Conservation (phyloP, 75 land plant genomes). For the Pseudotsuga menziesii region DNA sequence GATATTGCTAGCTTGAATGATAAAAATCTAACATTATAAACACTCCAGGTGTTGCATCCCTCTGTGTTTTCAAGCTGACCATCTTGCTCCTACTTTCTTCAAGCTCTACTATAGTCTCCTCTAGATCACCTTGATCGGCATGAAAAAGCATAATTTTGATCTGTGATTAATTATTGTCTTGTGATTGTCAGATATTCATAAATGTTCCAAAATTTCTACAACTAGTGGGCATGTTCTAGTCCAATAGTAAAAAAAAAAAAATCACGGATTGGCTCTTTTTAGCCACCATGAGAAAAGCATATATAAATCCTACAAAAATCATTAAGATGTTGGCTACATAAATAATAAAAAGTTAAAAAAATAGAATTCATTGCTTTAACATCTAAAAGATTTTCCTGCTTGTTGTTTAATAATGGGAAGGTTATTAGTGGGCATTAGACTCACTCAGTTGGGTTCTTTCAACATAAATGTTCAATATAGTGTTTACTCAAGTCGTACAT, state of each 20-base stretch:
- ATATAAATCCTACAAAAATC: not conserved
- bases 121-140: slow-evolving; percentile 65
- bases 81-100: slow-evolving; percentile 85
- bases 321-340: too few species aligned
- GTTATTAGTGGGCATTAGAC: too few species aligned
- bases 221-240: not conserved
- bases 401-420: too few species aligned
- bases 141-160: slow-evolving; percentile 3
- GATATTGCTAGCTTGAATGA: too few species aligned
- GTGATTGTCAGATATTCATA: too few species aligned
- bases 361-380: too few species aligned
- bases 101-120: slow-evolving; percentile 84
- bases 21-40: slow-evolving; percentile 52
- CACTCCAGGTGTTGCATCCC: slow-evolving; percentile 38
- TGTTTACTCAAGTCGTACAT: too few species aligned
- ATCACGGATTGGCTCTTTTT: not conserved
- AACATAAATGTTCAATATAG: too few species aligned
- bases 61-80: slow-evolving; percentile 65
- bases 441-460: too few species aligned
- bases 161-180: too few species aligned
- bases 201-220: not conserved
- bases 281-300: not conserved
- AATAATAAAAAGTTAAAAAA: too few species aligned
- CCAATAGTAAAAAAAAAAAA: slow-evolving; percentile 1
- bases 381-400: too few species aligned